Conservation (phyloP, 768 basidiomycete genomes). For the Leccinum aurantiacum region DNA sequence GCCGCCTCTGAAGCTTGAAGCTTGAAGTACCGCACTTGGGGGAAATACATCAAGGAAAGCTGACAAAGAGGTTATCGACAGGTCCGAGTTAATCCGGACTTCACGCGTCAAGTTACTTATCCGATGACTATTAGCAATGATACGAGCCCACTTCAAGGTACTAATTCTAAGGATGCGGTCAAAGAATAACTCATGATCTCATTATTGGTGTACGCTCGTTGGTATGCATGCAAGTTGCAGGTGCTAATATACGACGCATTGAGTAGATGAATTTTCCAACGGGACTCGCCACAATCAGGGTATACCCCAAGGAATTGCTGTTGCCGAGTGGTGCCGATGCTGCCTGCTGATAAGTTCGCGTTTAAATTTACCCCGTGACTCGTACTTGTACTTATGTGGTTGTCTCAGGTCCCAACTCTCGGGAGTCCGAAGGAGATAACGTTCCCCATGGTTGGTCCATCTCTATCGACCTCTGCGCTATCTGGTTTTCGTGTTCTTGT, state of each 20-base stretch:
- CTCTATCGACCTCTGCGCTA: not conserved
- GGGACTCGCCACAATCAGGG: not conserved
- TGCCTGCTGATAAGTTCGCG: not conserved
- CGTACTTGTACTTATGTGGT: not conserved
- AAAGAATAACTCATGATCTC: not conserved
- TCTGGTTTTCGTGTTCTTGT: not conserved
- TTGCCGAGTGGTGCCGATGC: not conserved
- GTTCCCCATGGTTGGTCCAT: not conserved
- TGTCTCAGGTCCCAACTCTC: not conserved
- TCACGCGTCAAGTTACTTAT: not conserved
- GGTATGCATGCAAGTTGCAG: not conserved
- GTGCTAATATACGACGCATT: not conserved
- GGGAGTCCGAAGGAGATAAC: not conserved
- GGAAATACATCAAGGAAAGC: not conserved
- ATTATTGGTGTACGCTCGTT: not conserved
- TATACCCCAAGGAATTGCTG: not conserved
- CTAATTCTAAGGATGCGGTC: not conserved
- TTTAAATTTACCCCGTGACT: conserved; percentile 2
- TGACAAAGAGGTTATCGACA: not conserved
- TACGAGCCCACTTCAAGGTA: not conserved
- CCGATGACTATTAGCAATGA: not conserved
- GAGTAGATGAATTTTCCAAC: not conserved
- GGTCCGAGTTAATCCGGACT: not conserved
- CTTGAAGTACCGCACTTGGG: not conserved
- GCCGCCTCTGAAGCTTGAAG: too few relatives aligned